Conservation (phyloP, 2,329 filamentous ascomycete genomes). For the Macrophomina pseudophaseolina region DNA sequence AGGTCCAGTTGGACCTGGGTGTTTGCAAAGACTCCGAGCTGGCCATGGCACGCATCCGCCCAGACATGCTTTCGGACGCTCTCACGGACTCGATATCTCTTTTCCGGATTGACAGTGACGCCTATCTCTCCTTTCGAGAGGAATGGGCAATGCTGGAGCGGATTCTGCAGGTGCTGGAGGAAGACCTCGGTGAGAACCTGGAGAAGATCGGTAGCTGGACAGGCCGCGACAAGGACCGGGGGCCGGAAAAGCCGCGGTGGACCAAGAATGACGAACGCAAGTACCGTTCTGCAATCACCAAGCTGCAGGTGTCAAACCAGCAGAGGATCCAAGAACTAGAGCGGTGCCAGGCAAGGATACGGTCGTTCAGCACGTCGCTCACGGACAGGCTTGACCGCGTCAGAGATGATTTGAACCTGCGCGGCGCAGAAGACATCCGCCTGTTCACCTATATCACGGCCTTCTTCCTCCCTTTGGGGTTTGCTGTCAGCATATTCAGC, state of each 20-base stretch:
- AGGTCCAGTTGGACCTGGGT: neutral
- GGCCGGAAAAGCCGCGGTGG: slow-evolving; percentile 39
- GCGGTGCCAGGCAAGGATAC: slow-evolving; percentile 11
- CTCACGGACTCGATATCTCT: slow-evolving; percentile 4
- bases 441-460: slow-evolving; percentile 45
- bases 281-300: slow-evolving; percentile 34
- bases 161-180: slow-evolving; percentile 31
- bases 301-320: slow-evolving; percentile 26
- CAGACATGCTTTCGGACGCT: slow-evolving; percentile 10
- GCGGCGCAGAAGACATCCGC: slow-evolving; percentile 37
- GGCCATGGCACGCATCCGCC: neutral
- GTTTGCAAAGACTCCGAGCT: neutral
- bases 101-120: slow-evolving; percentile 19
- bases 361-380: slow-evolving; percentile 30
- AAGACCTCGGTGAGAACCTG: slow-evolving; percentile 31
- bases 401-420: slow-evolving; percentile 31
- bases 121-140: slow-evolving; percentile 21
- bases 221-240: slow-evolving; percentile 34
- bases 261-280: slow-evolving; percentile 41
- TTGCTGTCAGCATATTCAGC: slow-evolving; percentile 41
- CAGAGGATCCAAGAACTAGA: slow-evolving; percentile 8
- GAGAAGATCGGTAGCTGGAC: slow-evolving; percentile 35
- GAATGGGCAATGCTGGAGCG: slow-evolving; percentile 31
- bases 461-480: slow-evolving; percentile 42
- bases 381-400: slow-evolving; percentile 30